Conservation (phyloP, 768 basidiomycete species). For the Russula vinacea region DNA sequence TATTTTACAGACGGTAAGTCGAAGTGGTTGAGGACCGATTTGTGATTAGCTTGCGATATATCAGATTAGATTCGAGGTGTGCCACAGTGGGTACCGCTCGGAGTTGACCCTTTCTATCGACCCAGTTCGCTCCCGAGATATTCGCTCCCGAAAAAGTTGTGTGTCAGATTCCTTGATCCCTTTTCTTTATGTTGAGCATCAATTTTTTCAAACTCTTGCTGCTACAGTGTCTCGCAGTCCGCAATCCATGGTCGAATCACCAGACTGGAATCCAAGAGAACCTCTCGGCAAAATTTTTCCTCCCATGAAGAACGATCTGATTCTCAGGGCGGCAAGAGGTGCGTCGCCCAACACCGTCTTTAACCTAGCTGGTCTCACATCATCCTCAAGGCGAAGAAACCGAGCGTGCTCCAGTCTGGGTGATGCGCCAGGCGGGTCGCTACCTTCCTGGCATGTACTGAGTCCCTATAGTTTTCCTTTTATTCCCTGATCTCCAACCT, state of each 20-base stretch:
- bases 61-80: background rate
- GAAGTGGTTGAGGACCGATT: too few relatives aligned
- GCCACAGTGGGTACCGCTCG: too few relatives aligned
- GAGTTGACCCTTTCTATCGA: too few relatives aligned
- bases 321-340: constrained; percentile 87
- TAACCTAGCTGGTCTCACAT: background rate
- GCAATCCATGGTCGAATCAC: constrained; percentile 19
- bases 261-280: constrained; percentile 17
- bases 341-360: constrained; percentile 25
- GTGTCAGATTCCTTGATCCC: background rate
- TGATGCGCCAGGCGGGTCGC: constrained; percentile 95
- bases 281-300: constrained; percentile 46
- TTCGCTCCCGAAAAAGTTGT: background rate
- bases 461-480: constrained; percentile 16
- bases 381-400: constrained; percentile 64
- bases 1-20: too few relatives aligned
- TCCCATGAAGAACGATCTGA: constrained; percentile 78
- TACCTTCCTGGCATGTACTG: constrained; percentile 77
- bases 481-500: constrained; percentile 7
- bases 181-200: background rate
- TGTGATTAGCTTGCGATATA: background rate
- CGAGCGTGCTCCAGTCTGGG: constrained; percentile 95
- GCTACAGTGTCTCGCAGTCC: background rate
- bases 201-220: background rate
- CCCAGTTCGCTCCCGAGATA: too few relatives aligned